Evolutionary conservation across 805 yeast genomes (phyloP).

Genomic region (Suhomyces sp.): DNA sequence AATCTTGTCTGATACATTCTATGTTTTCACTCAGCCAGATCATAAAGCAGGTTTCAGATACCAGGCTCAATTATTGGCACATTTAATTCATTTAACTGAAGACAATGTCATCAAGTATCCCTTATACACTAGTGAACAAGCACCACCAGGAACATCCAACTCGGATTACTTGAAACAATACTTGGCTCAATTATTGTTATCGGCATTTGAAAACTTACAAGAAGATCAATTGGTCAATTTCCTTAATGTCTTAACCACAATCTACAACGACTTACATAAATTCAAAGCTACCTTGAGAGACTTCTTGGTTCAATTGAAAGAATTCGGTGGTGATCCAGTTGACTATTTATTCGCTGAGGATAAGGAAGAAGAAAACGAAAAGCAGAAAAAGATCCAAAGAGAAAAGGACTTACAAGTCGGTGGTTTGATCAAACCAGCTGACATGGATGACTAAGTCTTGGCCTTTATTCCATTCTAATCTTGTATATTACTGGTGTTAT

Average conservation of each 20-base stretch:
- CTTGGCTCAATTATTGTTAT: slow-evolving; percentile 72
- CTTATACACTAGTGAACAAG: slow-evolving; percentile 74
- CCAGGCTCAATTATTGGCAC: slow-evolving; percentile 82
- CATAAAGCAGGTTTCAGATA: slow-evolving; percentile 94
- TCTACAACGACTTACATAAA: slow-evolving; percentile 68
- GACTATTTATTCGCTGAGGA: slow-evolving; percentile 95
- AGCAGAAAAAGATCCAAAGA: slow-evolving; percentile 65
- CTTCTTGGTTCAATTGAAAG: slow-evolving; percentile 93
- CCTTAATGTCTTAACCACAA: slow-evolving; percentile 68
- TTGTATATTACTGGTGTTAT: not conserved
- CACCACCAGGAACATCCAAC: slow-evolving; percentile 82
- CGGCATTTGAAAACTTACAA: slow-evolving; percentile 91
- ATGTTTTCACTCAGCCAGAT: slow-evolving; percentile 92
- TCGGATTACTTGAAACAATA: slow-evolving; percentile 74
- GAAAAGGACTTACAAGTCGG: slow-evolving; percentile 86
- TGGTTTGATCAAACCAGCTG: slow-evolving; percentile 92
- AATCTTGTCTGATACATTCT: slow-evolving; percentile 87
- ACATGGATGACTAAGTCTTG: slow-evolving; percentile 69
- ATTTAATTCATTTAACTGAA: slow-evolving; percentile 78
- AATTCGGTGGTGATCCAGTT: slow-evolving; percentile 92
- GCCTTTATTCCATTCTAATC: not conserved
- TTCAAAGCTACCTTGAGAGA: slow-evolving; percentile 89
- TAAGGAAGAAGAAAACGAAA: slow-evolving; percentile 70
- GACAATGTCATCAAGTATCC: slow-evolving; percentile 73
- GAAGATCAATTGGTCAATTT: slow-evolving; percentile 79